Base-by-base conservation (phyloP, 371 early-diverging fungal genomes). In the Mucor mucedo region DNA sequence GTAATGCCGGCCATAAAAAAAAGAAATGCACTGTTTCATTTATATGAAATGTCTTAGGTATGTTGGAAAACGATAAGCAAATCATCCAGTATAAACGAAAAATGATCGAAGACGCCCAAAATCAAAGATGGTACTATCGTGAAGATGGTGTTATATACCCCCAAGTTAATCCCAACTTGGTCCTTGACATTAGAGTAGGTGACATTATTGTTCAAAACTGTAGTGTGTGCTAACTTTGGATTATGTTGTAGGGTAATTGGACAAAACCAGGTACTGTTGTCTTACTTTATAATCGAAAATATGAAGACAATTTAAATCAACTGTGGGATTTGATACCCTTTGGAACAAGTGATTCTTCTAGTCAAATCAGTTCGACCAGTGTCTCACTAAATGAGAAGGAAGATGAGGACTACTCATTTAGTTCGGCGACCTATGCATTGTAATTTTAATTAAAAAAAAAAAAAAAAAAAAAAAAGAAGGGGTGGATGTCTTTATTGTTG, bases 111-210 rank as follows among this genome's bases (percentile, higher is more conserved):
- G 78, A 76, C 38, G 77, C 78, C 5, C 73, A 82, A 2, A 79
- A 82, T 49, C 83, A 82, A 52, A 54, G 75, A 47, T 82, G 83
- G 83, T 76, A 70, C 48, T 82, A 79, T 49, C 76, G 80, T 2
- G 79, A 82, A 52, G 82, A 81, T 62, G 80, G 80, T 8, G 74
- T 78, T 58, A 74, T 82, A 33, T 79, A 82, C 55, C 83, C 78
- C 28, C 77, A 74, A 58, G 68, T 68, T 16, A 72, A 77, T 27
- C 80, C 80, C 1, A 79, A 79, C 47, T 65, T 82, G 21, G 78
- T 78, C 1, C 55, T 79, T 29, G 80, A 79, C 64, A 82, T 79
- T 33, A 66, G 78, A 50, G 82, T 77, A 75, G 66, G 73, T 62
- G 6, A 35, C 35, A 35, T 35, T 35, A 6, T 1, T 8, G 8